Base-by-base conservation (phyloP, 352 stramenopile genomes). In the Phytophthora sansomeana region DNA sequence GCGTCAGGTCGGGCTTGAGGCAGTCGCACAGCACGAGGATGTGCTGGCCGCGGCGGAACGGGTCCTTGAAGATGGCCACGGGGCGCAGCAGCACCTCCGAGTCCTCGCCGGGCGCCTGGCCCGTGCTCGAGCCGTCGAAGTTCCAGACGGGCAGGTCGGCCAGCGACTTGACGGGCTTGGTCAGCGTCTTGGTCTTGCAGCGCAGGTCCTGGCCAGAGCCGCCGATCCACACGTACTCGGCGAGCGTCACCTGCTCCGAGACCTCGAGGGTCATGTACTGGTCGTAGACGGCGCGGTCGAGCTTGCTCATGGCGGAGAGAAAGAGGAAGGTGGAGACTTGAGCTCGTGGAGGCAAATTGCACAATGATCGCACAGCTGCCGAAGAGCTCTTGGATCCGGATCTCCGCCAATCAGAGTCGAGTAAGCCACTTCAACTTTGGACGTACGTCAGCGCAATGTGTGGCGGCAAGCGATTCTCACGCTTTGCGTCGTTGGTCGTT, bases 21-120 rank as follows among this genome's bases (percentile, higher is more conserved):
- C 93, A 98, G 81, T 99, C 97, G 87, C 96, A 99, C 67, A 99
- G 92, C 69, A 99, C 96, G 52, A 99, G 81, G 74, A 99, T 98
- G 85, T 99, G 96, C 69, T 98, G 78, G 59, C 94, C 78, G 38
- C 90, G 87, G 44, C 97, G 91, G 90, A 99, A 99, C 19, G 97
- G 97, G 88, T 99, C 97, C 56, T 90, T 92, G 87, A 98, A 99
- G 65, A 99, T 98, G 63, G 91, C 86, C 48, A 91, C 82, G 39
- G 90, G 87, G 72, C 96, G 76, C 66, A 99, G 74, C 61, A 99
- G 95, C 61, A 99, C 97, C 75, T 99, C 96, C 49, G 95, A 98
- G 81, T 99, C 96, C 71, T 99, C 91, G 38, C 97, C 97, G 0
- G 96, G 96, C n/a, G 97, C 97, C 80, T 99, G 97, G 57, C 83